phyloP scores from a whole-genome alignment of 208 protist genomes.

The Trypanosoma vivax region DNA sequence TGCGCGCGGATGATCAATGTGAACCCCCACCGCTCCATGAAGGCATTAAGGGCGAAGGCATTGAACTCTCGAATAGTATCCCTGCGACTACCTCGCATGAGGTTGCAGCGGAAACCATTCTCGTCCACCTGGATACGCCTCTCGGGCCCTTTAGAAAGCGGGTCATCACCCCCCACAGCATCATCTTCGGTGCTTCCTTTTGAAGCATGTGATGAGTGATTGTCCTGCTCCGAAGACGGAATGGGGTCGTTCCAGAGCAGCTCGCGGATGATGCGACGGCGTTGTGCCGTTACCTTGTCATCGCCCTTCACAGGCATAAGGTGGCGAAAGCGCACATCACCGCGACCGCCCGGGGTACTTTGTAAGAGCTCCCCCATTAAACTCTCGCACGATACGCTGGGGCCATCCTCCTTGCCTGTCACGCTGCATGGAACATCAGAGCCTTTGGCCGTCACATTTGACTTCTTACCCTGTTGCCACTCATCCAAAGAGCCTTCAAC shows the following conservation, averaged over 20 bases:
- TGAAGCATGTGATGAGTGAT: neutral
- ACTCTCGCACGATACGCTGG: slow-evolving; percentile 19
- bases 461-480: too few relatives aligned
- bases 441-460: too few relatives aligned
- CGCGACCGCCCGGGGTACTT: neutral
- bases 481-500: too few relatives aligned
- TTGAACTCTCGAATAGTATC: slow-evolving; percentile 50
- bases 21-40: slow-evolving; percentile 53
- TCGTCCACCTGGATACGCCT: slow-evolving; percentile 7
- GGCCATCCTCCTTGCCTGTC: neutral
- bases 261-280: slow-evolving; percentile 59
- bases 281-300: slow-evolving; percentile 5
- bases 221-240: neutral
- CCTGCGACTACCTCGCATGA: slow-evolving; percentile 12
- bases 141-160: neutral
- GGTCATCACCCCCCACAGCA: neutral
- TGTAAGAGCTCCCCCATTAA: slow-evolving; percentile 24
- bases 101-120: slow-evolving; percentile 37
- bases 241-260: slow-evolving; percentile 60
- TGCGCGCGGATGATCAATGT: slow-evolving; percentile 48
- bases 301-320: slow-evolving; percentile 16
- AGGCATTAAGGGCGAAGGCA: slow-evolving; percentile 28
- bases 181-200: neutral
- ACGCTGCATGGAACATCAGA: neutral
- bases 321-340: slow-evolving; percentile 21